Base-by-base conservation (phyloP, 1,284 basidiomycete species). In the Naganishia sp. region DNA sequence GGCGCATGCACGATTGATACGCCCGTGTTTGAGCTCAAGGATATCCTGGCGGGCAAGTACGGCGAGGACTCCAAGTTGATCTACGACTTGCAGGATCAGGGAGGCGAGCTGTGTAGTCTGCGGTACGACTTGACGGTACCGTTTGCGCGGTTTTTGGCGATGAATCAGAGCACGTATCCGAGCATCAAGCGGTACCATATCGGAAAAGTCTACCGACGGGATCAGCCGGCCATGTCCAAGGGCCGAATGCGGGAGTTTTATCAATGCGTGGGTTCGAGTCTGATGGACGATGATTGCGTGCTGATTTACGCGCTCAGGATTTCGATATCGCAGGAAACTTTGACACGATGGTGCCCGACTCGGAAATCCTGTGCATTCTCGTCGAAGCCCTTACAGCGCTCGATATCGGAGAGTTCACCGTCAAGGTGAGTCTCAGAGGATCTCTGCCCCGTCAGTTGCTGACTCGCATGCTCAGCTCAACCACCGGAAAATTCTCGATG, bases 171-270 rank as follows among this genome's bases (percentile, higher is more conserved):
- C 55, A 87, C 86, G 64, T 86, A 85, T 70, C 79, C 79, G 23
- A 69, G 81, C 70, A 85, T 86, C 78, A 98, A 98, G 81, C 81
- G 97, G 43, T 99, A 94, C 87, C 95, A 99, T 81, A 89, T 99
- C 64, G 94, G 94, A 36, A 99, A 99, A 81, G 95, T 99, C 28
- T 99, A 99, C 81, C 84, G 96, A 70, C 83, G 96, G 75, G 95
- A 99, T 80, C 94, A 90, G 75, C 95, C 96, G 0, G 94, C 95
- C 67, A 94, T 99, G 90, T 90, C 88, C 63, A 99, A 99, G 81
- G 95, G 95, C 4, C 85, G 95, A 45, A 97, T 99, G 93, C 86
- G 95, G 70, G 95, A 99, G 82, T 99, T 99, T 78, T 94, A 92
- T 77, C 95, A 99, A 81, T 97, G 95, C 71, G 92, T 94, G 72